Base-by-base conservation (phyloP, 2,329 filamentous ascomycete species). In the Cladosporium velox region DNA sequence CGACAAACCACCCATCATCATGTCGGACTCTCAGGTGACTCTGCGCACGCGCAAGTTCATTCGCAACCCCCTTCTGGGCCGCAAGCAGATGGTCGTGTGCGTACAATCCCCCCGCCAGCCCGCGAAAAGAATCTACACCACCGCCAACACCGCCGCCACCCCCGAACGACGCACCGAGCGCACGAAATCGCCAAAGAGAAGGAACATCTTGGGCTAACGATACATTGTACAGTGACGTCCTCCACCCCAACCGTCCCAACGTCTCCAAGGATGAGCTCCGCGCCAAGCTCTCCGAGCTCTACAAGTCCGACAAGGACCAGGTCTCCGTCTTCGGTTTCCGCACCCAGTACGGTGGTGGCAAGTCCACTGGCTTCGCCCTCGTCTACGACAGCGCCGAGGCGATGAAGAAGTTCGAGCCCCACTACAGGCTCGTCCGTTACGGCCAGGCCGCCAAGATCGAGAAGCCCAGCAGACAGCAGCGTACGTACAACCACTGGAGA, bases 351-450 rank as follows among this genome's bases (percentile, higher is more conserved):
- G 95, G 95, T 94, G 95, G 95, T 81, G 95, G 95, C 88, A 99
- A 99, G 91, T 97, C 92, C 83, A 98, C 94, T 74, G 95, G 95
- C 78, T 99, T 99, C 82, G 95, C 93, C 75, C 92, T 98, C 79
- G 88, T 99, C 86, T 99, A 99, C 89, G 95, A 99, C 85, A 96
- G 92, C 75, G 86, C 89, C 80, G 95, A 99, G 88, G 92, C 93
- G 78, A 90, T 99, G 90, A 97, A 97, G 92, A 98, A 98, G 86
- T 99, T 98, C 84, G 95, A 99, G 90, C 95, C 95, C 78, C 90
- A 91, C 85, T 97, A 97, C 91, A 90, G 95, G 84, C 89, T 97
- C 77, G 88, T 99, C 83, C 90, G 95, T 76, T 92, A 97, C 81
- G 95, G 94, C 80, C 87, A 92, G 77, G 94, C 92, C 79, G 87